Conservation (phyloP, 352 stramenopile species). For the Phytophthora vignae region DNA sequence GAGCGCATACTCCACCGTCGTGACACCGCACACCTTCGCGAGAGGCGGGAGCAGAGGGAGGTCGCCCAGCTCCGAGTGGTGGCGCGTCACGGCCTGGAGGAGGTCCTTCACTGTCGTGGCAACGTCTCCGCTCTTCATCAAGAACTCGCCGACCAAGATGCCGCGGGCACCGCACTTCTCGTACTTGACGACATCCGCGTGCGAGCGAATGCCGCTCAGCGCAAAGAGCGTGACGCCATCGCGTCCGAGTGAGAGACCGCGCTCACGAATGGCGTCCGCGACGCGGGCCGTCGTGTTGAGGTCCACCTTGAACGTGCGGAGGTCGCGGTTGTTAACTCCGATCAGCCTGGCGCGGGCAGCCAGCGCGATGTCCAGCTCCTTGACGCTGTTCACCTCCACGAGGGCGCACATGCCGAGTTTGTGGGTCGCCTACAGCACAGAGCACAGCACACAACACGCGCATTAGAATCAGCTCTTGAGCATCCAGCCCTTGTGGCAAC, state of each 20-base stretch:
- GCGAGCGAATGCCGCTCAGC: conserved; percentile 96
- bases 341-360: conserved; percentile 93
- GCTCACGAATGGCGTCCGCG: conserved; percentile 79
- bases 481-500: conserved; percentile 1
- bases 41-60: conserved; percentile 55
- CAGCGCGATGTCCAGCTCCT: conserved; percentile 96
- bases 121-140: conserved; percentile 97
- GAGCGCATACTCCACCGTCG: conserved; percentile 93
- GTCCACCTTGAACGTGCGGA: conserved; percentile 99
- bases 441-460: background rate
- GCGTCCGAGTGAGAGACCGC: conserved; percentile 71
- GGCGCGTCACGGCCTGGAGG: conserved; percentile 40
- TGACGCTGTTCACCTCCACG: conserved; percentile 97
- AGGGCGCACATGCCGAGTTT: conserved; percentile 96
- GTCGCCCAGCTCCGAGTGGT: conserved; percentile 40
- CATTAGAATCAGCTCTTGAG: background rate
- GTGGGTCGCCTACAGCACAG: conserved; percentile 67
- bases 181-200: conserved; percentile 92
- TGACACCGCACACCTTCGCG: conserved; percentile 97
- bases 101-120: conserved; percentile 86
- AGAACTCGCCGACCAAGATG: conserved; percentile 97
- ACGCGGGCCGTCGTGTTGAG: conserved; percentile 95
- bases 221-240: conserved; percentile 91
- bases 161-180: conserved; percentile 90
- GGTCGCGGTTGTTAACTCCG: conserved; percentile 99